Base-by-base conservation (phyloP, 495 filamentous ascomycete species). In the Echria macrotheca region DNA sequence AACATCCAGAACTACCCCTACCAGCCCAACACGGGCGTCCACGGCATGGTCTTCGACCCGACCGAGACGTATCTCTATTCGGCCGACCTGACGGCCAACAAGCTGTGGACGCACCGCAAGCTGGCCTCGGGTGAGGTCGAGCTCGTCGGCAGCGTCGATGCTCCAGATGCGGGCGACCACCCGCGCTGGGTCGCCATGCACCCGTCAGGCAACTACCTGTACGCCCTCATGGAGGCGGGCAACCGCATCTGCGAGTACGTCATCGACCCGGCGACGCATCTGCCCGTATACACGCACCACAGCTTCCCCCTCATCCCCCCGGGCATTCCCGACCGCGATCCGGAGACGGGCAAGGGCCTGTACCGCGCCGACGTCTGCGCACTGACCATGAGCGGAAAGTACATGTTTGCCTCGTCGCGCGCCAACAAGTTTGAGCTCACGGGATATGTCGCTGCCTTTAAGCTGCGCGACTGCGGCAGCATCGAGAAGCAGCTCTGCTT, bases 41-140 rank as follows among this genome's bases (percentile, higher is more conserved):
- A 93, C 67, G 87, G 86, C 68, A 90, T 89, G 85, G 86, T 89
- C 36, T 93, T 93, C 60, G 86, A 93, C 63, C 80, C 84, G 9
- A 82, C 80, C 45, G 87, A 93, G 68, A 85, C 80, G 11, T 91
- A 88, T 67, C 77, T 93, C 28, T 93, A 93, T 72, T 89, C 85
- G 17, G 87, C 87, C 49, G 87, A 93, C 67, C 76, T 93, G 64
- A 78, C 76, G 51, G 86, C 82, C 55, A 90, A 93, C 73, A 89
- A 86, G 71, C 79, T 93, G 42, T 93, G 87, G 87, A 85, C 82
- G 10, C 87, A 93, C 68, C 76, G 77, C 61, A 93, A 91, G 68
- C 55, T 59, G 0, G 70, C 81, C 14, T 48, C 46, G 3, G 86
- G 85, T 31, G 67, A 78, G 51, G 69, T 91, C 53, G 77, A 77